Evolutionary conservation across 768 basidiomycete genomes (phyloP).

Genomic region (Russula ochroleuca): DNA sequence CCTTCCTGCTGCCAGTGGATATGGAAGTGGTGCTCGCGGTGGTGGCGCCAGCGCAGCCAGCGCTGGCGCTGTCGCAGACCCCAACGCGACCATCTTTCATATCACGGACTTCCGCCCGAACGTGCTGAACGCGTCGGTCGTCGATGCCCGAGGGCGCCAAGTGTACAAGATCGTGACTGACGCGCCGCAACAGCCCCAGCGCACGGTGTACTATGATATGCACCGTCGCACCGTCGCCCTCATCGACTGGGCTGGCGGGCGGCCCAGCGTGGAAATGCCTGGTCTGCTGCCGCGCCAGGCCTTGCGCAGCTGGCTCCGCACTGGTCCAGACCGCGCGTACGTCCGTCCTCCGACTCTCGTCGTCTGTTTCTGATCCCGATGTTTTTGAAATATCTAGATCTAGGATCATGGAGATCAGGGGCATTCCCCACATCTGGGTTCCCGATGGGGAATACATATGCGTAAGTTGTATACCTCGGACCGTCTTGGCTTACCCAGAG

Average conservation of each 20-base stretch:
- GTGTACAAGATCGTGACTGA: slow-evolving; percentile 24
- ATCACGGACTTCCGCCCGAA: slow-evolving; percentile 24
- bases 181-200: slow-evolving; percentile 13
- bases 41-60: not conserved
- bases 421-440: slow-evolving; percentile 24
- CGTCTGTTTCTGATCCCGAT: not conserved
- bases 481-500: not conserved
- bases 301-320: slow-evolving; percentile 23
- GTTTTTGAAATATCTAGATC: slow-evolving; percentile 9
- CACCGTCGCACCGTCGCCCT: slow-evolving; percentile 25
- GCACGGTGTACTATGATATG: slow-evolving; percentile 20
- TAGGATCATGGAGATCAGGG: slow-evolving; percentile 25
- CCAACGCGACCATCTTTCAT: slow-evolving; percentile 13
- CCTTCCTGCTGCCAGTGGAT: slow-evolving; percentile 12
- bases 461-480: slow-evolving; percentile 8
- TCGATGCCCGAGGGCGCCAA: slow-evolving; percentile 21
- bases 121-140: slow-evolving; percentile 27
- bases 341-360: not conserved
- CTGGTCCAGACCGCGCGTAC: slow-evolving; percentile 22
- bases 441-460: slow-evolving; percentile 25
- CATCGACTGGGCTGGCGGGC: slow-evolving; percentile 21
- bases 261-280: slow-evolving; percentile 24
- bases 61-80: not conserved
- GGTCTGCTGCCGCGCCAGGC: slow-evolving; percentile 23
- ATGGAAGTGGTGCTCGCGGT: not conserved